These are phyloP conservation scores for Saccharomycopsis lassenensis DNA, from an alignment of 805 yeast genomes.

Conservation along the genomic window DNA sequence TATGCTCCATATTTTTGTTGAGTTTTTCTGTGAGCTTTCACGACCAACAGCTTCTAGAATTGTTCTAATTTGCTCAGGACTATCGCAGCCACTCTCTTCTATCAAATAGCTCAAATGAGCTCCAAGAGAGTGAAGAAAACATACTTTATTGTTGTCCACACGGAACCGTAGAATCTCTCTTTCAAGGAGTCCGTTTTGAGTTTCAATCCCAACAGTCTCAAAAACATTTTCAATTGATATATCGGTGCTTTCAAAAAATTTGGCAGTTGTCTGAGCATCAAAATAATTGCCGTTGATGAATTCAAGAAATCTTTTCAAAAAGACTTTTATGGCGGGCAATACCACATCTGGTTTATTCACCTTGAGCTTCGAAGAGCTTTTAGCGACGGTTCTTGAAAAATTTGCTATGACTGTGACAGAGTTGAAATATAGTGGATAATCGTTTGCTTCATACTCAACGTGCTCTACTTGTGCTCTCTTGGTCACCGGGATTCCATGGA, in stretches of 20 bases:
- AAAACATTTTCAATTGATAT: constrained; percentile 6
- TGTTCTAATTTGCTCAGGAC: constrained; percentile 18
- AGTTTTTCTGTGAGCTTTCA: no score
- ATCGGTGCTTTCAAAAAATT: constrained; percentile 8
- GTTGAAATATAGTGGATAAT: constrained; percentile 38
- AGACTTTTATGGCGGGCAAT: constrained; percentile 6
- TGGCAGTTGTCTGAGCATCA: not conserved
- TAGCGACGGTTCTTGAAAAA: constrained; percentile 43
- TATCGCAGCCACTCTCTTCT: constrained; percentile 32
- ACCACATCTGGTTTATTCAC: constrained; percentile 1
- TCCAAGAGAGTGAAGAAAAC: constrained; percentile 75
- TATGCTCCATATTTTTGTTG: constrained; percentile 5
- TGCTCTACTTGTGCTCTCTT: constrained; percentile 69
- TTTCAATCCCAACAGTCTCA: constrained; percentile 3
- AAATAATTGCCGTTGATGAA: not conserved
- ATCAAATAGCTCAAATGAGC: constrained; percentile 62
- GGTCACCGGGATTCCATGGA: constrained; percentile 70
- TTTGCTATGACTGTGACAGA: constrained; percentile 53
- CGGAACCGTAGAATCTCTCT: constrained; percentile 29
- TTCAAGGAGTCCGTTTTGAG: no score
- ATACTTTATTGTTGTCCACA: constrained; percentile 39
- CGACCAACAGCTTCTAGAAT: constrained; percentile 1
- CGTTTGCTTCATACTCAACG: constrained; percentile 83
- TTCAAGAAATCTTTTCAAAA: constrained; percentile 11
- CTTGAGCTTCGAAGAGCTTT: constrained; percentile 27